Evolutionary conservation across 495 filamentous ascomycete species (phyloP).

Genomic region (Penicillium alfredii): DNA sequence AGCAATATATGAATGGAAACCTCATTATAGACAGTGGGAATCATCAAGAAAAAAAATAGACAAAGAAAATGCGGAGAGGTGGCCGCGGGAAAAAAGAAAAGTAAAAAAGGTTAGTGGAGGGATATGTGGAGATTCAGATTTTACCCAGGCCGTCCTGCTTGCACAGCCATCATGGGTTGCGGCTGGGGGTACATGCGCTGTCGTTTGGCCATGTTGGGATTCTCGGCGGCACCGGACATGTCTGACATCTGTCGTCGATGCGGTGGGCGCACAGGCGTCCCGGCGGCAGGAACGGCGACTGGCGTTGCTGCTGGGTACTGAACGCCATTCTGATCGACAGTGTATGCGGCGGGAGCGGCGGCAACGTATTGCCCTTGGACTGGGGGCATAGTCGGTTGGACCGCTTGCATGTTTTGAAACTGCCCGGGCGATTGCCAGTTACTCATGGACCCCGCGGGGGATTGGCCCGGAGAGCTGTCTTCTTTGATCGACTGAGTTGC

Average conservation of each 20-base stretch:
- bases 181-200: slow-evolving; percentile 57
- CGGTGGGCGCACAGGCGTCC: slow-evolving; percentile 33
- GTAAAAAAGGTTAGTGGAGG: too few species aligned
- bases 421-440: slow-evolving; percentile 72
- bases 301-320: slow-evolving; percentile 43
- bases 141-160: slow-evolving; percentile 35
- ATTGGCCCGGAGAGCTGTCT: slow-evolving; percentile 74
- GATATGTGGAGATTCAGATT: too few species aligned
- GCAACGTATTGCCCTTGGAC: slow-evolving; percentile 48
- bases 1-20: slow-evolving; percentile 20
- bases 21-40: slow-evolving; percentile 19
- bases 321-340: slow-evolving; percentile 48
- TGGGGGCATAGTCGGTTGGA: slow-evolving; percentile 40
- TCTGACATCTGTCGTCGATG: slow-evolving; percentile 64
- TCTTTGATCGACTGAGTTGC: slow-evolving; percentile 65
- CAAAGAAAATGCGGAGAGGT: slow-evolving; percentile 1
- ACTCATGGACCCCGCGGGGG: slow-evolving; percentile 60
- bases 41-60: slow-evolving; percentile 1
- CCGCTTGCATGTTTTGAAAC: slow-evolving; percentile 58
- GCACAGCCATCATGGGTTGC: slow-evolving; percentile 43
- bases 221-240: slow-evolving; percentile 52
- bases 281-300: slow-evolving; percentile 44
- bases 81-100: too few species aligned
- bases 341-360: slow-evolving; percentile 37
- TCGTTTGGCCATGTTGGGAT: slow-evolving; percentile 51